Evolutionary conservation across 2,329 filamentous ascomycete species (phyloP).

Genomic region (Neofusicoccum ribis): DNA sequence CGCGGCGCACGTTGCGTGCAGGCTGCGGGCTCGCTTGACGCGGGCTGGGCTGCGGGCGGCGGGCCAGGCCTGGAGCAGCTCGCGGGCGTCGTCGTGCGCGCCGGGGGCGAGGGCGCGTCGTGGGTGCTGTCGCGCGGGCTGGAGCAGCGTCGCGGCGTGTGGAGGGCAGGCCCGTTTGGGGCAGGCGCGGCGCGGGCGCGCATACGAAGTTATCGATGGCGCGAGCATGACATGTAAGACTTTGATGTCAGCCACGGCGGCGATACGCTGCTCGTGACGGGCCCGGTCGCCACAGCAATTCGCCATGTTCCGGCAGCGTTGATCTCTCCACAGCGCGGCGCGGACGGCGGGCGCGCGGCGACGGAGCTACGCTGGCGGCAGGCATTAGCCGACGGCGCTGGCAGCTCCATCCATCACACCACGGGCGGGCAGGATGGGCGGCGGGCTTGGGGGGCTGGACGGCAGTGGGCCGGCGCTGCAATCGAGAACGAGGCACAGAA

Average conservation of each 20-base stretch:
- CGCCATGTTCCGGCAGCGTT: constrained; percentile 17
- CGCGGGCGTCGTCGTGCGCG: not conserved
- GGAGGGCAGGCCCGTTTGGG: not conserved
- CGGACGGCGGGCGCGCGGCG: not conserved
- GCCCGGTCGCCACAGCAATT: constrained; percentile 13
- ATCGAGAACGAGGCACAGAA: constrained; percentile 11
- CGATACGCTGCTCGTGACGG: constrained; percentile 17
- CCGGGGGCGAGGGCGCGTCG: not conserved
- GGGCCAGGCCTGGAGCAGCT: not conserved
- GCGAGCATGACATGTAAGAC: constrained; percentile 17
- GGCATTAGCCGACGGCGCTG: constrained; percentile 12
- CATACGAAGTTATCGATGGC: constrained; percentile 13
- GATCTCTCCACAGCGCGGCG: not conserved
- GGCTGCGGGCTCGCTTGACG: constrained; percentile 9
- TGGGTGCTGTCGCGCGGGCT: not conserved
- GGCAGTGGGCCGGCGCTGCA: constrained; percentile 9
- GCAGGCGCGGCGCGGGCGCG: not conserved
- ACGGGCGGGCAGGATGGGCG: not conserved
- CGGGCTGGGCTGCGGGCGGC: constrained; percentile 5
- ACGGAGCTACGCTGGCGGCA: not conserved
- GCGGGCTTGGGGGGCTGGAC: not conserved
- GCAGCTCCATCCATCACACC: constrained; percentile 14
- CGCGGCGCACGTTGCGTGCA: constrained; percentile 9
- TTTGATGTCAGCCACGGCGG: constrained; percentile 15
- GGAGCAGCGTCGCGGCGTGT: not conserved